A percentile compares a stretch with the other conserved stretches of the same genome.
Evolutionary conservation across 768 basidiomycete species (phyloP).

Genomic region (Megacollybia marginata): DNA sequence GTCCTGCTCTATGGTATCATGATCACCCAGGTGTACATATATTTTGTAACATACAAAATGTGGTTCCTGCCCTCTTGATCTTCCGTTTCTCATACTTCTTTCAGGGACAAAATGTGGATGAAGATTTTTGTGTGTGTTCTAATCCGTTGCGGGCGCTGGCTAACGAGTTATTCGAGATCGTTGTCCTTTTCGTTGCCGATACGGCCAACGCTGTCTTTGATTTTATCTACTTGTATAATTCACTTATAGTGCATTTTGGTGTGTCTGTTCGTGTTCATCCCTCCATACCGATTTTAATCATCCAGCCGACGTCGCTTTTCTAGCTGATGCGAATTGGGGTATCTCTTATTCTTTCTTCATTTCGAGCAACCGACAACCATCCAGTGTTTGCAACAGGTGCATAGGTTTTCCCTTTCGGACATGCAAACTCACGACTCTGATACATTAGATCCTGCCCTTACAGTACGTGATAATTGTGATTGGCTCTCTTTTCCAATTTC

Average conservation of each 20-base stretch:
- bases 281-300: not conserved
- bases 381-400: slow-evolving; percentile 35
- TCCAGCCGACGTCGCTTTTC: slow-evolving; percentile 19
- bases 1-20: slow-evolving; percentile 42
- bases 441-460: slow-evolving; percentile 34
- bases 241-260: slow-evolving; percentile 42
- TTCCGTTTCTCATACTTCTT: not conserved
- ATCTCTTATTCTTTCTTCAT: slow-evolving; percentile 5
- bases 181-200: slow-evolving; percentile 37
- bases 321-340: slow-evolving; percentile 21
- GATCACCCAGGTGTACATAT: slow-evolving; percentile 40
- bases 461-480: slow-evolving; percentile 18
- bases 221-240: slow-evolving; percentile 36
- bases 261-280: not conserved
- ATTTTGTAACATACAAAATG: slow-evolving; percentile 36
- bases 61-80: slow-evolving; percentile 3
- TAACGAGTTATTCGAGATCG: slow-evolving; percentile 21
- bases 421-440: not conserved
- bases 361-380: not conserved
- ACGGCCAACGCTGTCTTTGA: slow-evolving; percentile 40
- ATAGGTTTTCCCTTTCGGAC: not conserved
- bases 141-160: not conserved
- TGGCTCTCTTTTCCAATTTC: not conserved
- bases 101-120: slow-evolving; percentile 32
- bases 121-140: slow-evolving; percentile 31